phyloP scores from a whole-genome alignment of 169 alveolate genomes.

The Eimeria acervulina region DNA sequence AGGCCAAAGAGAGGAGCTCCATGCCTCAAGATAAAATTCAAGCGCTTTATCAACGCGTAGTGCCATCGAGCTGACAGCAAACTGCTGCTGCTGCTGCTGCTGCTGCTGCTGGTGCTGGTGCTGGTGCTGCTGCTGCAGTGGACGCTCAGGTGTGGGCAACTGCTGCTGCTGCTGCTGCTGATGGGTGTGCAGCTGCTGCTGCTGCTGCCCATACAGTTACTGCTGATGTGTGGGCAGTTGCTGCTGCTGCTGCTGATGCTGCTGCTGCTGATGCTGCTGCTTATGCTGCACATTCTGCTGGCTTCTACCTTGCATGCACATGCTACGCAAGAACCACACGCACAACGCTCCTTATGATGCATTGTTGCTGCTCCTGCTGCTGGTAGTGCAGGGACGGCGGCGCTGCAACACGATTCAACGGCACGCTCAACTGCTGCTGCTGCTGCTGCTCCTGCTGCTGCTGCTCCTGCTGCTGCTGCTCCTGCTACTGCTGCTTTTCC shows the following conservation, averaged over 20 bases:
- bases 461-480: slow-evolving; percentile 15
- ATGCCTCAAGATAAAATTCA: slow-evolving; percentile 75
- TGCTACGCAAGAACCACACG: too few relatives aligned
- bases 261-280: background rate
- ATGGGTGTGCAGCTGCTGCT: background rate
- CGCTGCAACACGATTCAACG: background rate
- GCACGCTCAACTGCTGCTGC: background rate
- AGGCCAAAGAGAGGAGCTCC: slow-evolving; percentile 78
- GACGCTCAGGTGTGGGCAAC: background rate
- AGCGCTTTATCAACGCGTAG: slow-evolving; percentile 57
- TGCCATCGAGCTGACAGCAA: slow-evolving; percentile 24
- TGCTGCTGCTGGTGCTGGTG: slow-evolving; percentile 38
- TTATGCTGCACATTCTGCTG: too few relatives aligned
- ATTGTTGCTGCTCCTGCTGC: too few relatives aligned
- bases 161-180: slow-evolving; percentile 51
- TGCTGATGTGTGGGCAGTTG: background rate
- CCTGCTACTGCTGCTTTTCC: slow-evolving; percentile 11
- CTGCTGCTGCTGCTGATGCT: background rate
- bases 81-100: background rate
- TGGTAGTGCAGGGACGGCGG: too few relatives aligned
- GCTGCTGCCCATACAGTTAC: background rate
- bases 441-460: slow-evolving; percentile 35
- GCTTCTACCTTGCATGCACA: too few relatives aligned
- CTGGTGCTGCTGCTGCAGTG: background rate
- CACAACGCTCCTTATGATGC: too few relatives aligned